Evolutionary conservation across 768 basidiomycete genomes (phyloP).

Genomic region (Lentinula detonsa): DNA sequence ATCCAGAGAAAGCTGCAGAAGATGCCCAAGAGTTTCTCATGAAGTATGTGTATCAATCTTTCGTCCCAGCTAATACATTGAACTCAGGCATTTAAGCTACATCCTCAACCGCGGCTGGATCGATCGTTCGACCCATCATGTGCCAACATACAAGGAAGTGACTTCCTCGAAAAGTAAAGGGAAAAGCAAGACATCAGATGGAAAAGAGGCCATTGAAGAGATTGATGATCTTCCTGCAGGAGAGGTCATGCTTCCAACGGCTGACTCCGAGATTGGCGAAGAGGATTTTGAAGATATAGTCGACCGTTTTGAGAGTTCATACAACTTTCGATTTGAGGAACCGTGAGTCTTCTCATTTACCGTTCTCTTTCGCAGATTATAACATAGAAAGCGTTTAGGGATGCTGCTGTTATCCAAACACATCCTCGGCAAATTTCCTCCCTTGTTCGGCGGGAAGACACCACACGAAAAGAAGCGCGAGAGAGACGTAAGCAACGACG

Average conservation of each 20-base stretch:
- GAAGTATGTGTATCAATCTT: constrained; percentile 51
- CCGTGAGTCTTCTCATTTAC: constrained; percentile 49
- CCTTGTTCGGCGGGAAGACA: constrained; percentile 65
- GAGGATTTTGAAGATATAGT: constrained; percentile 73
- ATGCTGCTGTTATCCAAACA: constrained; percentile 56
- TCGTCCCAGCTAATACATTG: neutral
- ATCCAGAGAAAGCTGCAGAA: constrained; percentile 42
- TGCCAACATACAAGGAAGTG: constrained; percentile 86
- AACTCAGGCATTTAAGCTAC: constrained; percentile 49
- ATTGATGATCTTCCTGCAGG: constrained; percentile 17
- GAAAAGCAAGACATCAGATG: constrained; percentile 19
- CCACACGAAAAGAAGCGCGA: constrained; percentile 80
- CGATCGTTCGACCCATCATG: constrained; percentile 62
- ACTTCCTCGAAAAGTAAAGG: constrained; percentile 37
- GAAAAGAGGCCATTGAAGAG: constrained; percentile 7
- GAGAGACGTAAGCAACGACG: constrained; percentile 53
- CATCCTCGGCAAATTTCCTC: constrained; percentile 72
- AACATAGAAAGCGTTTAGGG: constrained; percentile 30
- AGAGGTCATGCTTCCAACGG: constrained; percentile 10
- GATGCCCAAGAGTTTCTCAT: constrained; percentile 84
- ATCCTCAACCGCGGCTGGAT: constrained; percentile 98
- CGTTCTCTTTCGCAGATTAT: constrained; percentile 1
- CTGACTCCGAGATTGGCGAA: constrained; percentile 21
- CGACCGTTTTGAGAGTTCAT: constrained; percentile 91
- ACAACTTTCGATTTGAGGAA: constrained; percentile 98